Base-by-base conservation (phyloP, 108 stramenopile genomes). In the Conticribra guillardii region DNA sequence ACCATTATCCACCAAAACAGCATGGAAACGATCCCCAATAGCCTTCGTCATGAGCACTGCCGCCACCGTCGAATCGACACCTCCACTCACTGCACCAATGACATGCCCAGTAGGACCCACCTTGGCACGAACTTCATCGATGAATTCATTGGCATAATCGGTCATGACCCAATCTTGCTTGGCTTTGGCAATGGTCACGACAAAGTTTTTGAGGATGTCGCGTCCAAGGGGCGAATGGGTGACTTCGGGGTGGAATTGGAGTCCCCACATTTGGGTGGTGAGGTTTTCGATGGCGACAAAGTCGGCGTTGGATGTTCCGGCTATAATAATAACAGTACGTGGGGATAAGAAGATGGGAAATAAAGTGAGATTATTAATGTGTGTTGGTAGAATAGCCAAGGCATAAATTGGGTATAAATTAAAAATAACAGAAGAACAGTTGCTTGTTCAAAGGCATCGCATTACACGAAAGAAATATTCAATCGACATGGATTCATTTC, bases 191-290 rank as follows among this genome's bases (percentile, higher is more conserved):
- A 98, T 89, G 41, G 77, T 84, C 22, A 98, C 83, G 55, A 90
- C 90, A 66, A 99, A 99, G 70, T 96, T 96, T 37, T 85, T 65
- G 44, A 98, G 82, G 54, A 99, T 85, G 21, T 73, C 79, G 51
- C 77, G 82, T 21, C 99, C 99, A 27, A 82, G 46, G 1, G 90
- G 89, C 33, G 97, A 93, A 71, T 98, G 99, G 44, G 97, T 97
- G 16, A 98, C 98, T 78, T 99, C 99, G 2, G 99, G 99, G 69
- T 99, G 99, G 75, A 99, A 98, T 73, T 99, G 98, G 27, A 98
- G 59, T 8, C 98, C 98, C 90, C 93, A 99, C 86, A 95, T 92
- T 52, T 74, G 70, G 54, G 71, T 86, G 27, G 80, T 82, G 19
- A 82, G 33, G 67, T 97, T 90, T 63, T 94, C 96, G 54, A 98